Evolutionary conservation across 2,329 filamentous ascomycete species (phyloP).

Genomic region (Monilinia fructigena): DNA sequence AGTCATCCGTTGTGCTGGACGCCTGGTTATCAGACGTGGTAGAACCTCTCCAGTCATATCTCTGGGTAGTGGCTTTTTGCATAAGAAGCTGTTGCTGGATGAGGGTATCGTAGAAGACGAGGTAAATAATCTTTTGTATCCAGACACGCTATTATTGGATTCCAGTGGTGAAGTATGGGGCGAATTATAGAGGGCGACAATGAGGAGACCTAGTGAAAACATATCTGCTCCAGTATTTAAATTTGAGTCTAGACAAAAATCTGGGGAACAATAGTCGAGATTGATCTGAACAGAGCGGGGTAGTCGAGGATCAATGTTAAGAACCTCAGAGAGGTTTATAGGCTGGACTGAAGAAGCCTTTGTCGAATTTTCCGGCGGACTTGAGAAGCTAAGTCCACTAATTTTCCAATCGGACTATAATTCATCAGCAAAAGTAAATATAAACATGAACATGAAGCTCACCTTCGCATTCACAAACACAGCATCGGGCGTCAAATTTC

Average conservation of each 20-base stretch:
- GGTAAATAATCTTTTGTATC: constrained; percentile 81
- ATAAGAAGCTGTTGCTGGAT: constrained; percentile 79
- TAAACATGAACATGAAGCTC: constrained; percentile 38
- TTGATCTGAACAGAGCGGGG: constrained; percentile 83
- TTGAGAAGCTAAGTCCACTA: constrained; percentile 87
- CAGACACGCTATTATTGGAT: constrained; percentile 73
- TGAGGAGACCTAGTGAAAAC: constrained; percentile 87
- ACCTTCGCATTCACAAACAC: constrained; percentile 93
- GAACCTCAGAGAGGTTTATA: constrained; percentile 76
- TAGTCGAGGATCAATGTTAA: constrained; percentile 82
- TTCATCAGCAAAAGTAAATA: constrained; percentile 38
- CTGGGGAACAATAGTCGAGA: constrained; percentile 89
- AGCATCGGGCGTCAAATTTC: constrained; percentile 89
- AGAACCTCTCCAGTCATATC: constrained; percentile 75
- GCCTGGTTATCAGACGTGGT: constrained; percentile 79
- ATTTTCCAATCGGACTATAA: constrained; percentile 93
- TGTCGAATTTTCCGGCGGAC: constrained; percentile 72
- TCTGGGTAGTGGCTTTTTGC: constrained; percentile 72
- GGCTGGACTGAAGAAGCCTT: constrained; percentile 74
- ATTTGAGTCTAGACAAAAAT: constrained; percentile 90
- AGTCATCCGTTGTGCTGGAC: constrained; percentile 82
- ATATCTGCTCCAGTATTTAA: constrained; percentile 83
- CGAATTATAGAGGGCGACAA: constrained; percentile 90
- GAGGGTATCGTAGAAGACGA: constrained; percentile 78
- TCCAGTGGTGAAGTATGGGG: constrained; percentile 86